Conservation (phyloP, 257 asterid genomes). For the Prunella vulgaris region DNA sequence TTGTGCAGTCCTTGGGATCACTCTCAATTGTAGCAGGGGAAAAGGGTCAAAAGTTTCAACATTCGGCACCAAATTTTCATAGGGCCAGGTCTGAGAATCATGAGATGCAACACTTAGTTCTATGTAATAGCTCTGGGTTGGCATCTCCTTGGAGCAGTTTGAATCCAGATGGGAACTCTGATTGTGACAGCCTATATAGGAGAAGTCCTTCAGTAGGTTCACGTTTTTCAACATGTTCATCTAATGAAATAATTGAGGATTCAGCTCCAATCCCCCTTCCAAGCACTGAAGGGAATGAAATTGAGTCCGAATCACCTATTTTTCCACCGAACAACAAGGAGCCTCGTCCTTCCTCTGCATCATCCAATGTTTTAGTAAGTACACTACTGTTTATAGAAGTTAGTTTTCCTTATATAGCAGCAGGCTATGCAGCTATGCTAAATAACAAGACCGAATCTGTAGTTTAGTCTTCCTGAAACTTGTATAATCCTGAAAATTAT, state of each 20-base stretch:
- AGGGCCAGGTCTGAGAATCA: constrained; percentile 44
- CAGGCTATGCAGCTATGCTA: not conserved
- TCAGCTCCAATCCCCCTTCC: constrained; percentile 28
- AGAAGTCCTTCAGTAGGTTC: constrained; percentile 62
- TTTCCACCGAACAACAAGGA: constrained; percentile 18
- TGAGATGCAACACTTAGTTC: constrained; percentile 26
- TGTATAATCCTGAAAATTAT: not conserved
- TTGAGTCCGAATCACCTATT: constrained; percentile 25
- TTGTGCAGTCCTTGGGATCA: constrained; percentile 39
- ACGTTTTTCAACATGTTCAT: constrained; percentile 45
- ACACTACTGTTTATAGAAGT: constrained; percentile 8
- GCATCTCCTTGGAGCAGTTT: constrained; percentile 27
- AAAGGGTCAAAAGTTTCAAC: constrained; percentile 26
- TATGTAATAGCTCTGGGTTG: constrained; percentile 25
- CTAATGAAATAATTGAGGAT: constrained; percentile 39
- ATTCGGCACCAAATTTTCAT: constrained; percentile 27
- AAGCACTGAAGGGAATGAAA: constrained; percentile 29
- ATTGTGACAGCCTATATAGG: constrained; percentile 34
- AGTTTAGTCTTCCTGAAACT: not conserved
- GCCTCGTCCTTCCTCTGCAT: constrained; percentile 25
- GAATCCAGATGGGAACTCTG: constrained; percentile 38
- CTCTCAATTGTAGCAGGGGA: constrained; percentile 38
- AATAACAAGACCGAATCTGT: not conserved
- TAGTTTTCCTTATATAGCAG: not conserved
- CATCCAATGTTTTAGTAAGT: constrained; percentile 49